phyloP scores from a whole-genome alignment of 2,329 filamentous ascomycete genomes.

The Cercospora nicotianae region DNA sequence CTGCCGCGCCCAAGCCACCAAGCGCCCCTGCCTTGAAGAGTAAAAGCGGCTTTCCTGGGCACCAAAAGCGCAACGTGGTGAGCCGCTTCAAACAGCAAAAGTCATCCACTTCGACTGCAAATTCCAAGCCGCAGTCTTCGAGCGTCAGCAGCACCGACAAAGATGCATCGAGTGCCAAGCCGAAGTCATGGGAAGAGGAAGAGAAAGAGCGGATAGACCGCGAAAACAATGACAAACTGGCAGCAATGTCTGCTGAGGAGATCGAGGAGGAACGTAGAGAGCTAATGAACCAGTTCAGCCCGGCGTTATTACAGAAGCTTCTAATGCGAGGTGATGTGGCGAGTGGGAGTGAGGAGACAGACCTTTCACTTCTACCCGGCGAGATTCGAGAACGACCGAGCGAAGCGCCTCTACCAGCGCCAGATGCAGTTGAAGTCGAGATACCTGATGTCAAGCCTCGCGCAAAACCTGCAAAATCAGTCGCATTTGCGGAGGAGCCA shows the following conservation, averaged over 20 bases:
- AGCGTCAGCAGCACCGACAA: neutral
- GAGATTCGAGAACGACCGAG: neutral
- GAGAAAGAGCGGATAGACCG: conserved; percentile 75
- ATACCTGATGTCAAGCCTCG: conserved; percentile 8
- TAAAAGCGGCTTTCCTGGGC: conserved; percentile 76
- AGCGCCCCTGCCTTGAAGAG: conserved; percentile 60
- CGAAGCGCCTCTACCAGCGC: neutral
- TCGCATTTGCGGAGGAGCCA: conserved; percentile 29
- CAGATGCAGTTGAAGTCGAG: neutral
- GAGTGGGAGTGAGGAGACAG: conserved; percentile 53
- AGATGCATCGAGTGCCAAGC: conserved; percentile 21
- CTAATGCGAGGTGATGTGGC: conserved; percentile 75
- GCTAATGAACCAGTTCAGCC: conserved; percentile 73
- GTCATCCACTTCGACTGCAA: neutral
- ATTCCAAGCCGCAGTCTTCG: neutral
- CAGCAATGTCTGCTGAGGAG: conserved; percentile 76
- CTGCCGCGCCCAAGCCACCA: conserved; percentile 60
- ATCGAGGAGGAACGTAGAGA: conserved; percentile 79
- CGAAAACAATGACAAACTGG: conserved; percentile 74
- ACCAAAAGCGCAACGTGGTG: conserved; percentile 70
- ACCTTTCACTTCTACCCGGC: conserved; percentile 32
- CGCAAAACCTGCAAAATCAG: conserved; percentile 26
- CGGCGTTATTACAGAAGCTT: conserved; percentile 72
- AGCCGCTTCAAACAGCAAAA: conserved; percentile 77
- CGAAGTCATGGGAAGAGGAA: conserved; percentile 45